These are phyloP conservation scores for Mucor racemosus DNA, from an alignment of 371 early-diverging fungal genomes.

Conservation along the genomic window DNA sequence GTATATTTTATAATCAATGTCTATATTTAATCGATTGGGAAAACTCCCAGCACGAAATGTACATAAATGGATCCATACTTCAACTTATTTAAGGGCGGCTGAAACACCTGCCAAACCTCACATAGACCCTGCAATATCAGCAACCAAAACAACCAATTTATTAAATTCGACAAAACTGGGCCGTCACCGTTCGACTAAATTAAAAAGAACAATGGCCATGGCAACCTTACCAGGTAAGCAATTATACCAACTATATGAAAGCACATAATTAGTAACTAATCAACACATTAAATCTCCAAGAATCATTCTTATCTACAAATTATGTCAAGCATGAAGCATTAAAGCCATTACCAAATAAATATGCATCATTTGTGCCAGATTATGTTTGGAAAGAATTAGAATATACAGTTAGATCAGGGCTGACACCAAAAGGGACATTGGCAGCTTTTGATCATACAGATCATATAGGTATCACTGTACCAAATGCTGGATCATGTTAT, in stretches of 20 bases:
- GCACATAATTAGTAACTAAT: no score
- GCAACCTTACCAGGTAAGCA: constrained; percentile 15
- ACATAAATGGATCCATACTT: neutral
- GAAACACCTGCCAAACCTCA: constrained; percentile 3
- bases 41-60: neutral
- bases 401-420: constrained; percentile 32
- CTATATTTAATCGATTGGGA: constrained; percentile 9
- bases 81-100: neutral
- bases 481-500: constrained; percentile 42
- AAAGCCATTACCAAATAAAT: constrained; percentile 9
- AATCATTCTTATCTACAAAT: constrained; percentile 20
- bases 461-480: constrained; percentile 36
- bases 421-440: constrained; percentile 36
- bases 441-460: constrained; percentile 38
- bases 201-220: constrained; percentile 9
- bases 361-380: constrained; percentile 29
- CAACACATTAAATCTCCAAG: neutral
- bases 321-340: constrained; percentile 11
- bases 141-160: neutral
- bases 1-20: neutral
- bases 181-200: constrained; percentile 15
- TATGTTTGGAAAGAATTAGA: constrained; percentile 40
- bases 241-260: no score
- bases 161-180: constrained; percentile 5
- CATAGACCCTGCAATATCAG: neutral